Percentiles rank a stretch among this genome's conserved stretches.
Conservation (phyloP, 805 yeast genomes). For the Kregervanrija pseudodelftensis region DNA sequence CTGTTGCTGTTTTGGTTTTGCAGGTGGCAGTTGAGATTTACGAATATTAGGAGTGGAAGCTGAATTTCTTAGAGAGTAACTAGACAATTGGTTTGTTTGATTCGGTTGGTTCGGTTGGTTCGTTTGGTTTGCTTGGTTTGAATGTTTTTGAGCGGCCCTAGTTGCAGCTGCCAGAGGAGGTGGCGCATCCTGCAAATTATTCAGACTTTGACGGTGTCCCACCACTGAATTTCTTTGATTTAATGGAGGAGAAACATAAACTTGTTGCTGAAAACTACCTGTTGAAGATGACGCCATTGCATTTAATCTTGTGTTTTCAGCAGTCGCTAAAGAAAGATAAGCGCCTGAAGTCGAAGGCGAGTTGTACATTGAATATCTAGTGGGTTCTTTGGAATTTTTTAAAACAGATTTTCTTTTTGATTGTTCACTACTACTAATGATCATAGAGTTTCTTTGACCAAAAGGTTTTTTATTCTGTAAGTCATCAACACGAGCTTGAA, state of each 20-base stretch:
- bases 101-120: too few relatives aligned
- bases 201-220: not conserved
- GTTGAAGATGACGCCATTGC: constrained; percentile 44
- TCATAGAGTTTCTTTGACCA: not conserved
- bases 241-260: too few relatives aligned
- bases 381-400: constrained; percentile 27
- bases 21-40: constrained; percentile 2
- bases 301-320: constrained; percentile 71
- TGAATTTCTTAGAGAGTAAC: not conserved
- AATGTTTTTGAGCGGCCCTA: constrained; percentile 21
- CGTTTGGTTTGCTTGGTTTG: constrained; percentile 7
- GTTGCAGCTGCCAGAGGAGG: constrained; percentile 27
- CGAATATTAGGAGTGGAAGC: not conserved
- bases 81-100: not conserved
- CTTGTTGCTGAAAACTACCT: constrained; percentile 19
- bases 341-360: constrained; percentile 51
- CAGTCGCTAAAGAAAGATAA: constrained; percentile 63
- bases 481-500: constrained; percentile 9
- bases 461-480: not conserved
- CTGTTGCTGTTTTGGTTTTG: constrained; percentile 11
- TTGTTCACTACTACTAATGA: too few relatives aligned
- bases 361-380: constrained; percentile 14
- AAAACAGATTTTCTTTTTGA: constrained; percentile 40
- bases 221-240: too few relatives aligned
- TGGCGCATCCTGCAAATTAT: constrained; percentile 1